These are phyloP conservation scores for Purshia tridentata DNA, from an alignment of 306 rosid species.

Conservation along the genomic window DNA sequence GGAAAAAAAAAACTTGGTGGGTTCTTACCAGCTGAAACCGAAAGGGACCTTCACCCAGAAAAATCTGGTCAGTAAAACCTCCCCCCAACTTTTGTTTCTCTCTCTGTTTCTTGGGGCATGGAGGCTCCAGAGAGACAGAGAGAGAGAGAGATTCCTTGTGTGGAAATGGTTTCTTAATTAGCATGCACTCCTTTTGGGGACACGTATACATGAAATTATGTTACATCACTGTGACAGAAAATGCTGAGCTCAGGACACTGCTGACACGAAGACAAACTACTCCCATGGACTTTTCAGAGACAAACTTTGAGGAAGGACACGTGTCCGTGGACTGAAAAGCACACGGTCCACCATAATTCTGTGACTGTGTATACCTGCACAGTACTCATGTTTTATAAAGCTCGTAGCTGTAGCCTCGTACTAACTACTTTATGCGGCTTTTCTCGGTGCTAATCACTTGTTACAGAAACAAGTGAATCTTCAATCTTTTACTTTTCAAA, in stretches of 20 bases:
- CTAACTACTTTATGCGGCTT: too few relatives aligned
- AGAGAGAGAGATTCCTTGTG: slow-evolving; percentile 13
- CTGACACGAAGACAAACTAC: slow-evolving; percentile 28
- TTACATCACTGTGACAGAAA: slow-evolving; percentile 36
- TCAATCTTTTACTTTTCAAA: too few relatives aligned
- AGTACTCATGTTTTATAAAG: background rate
- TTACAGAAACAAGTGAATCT: too few relatives aligned
- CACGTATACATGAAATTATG: slow-evolving; percentile 41
- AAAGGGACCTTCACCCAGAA: background rate
- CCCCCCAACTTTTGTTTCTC: background rate
- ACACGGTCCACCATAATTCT: background rate
- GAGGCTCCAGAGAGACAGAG: slow-evolving; percentile 2
- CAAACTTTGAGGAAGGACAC: slow-evolving; percentile 30
- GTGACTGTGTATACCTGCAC: background rate
- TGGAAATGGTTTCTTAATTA: background rate
- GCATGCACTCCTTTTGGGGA: slow-evolving; percentile 22
- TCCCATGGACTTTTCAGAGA: slow-evolving; percentile 36
- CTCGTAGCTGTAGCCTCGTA: too few relatives aligned
- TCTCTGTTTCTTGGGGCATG: slow-evolving; percentile 3
- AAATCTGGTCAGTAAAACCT: slow-evolving; percentile 1
- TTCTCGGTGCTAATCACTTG: too few relatives aligned
- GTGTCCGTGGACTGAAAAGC: slow-evolving; percentile 26
- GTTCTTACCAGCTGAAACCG: background rate
- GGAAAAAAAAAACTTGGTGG: background rate
- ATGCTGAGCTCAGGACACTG: slow-evolving; percentile 21